Evolutionary conservation across 805 yeast genomes (phyloP).

Genomic region (Cyberlindnera meyerae): DNA sequence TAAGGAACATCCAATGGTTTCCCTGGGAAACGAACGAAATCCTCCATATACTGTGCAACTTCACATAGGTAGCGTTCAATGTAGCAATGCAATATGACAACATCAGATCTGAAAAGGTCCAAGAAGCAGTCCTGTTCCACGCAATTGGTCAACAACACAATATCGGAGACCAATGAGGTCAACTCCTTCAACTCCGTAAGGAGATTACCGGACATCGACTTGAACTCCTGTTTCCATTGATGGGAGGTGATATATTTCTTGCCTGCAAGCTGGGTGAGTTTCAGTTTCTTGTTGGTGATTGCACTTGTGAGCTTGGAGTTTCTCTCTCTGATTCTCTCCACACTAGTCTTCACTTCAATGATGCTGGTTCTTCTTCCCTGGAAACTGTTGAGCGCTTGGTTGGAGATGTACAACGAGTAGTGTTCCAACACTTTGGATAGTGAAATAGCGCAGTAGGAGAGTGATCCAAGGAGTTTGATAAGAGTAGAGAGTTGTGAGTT

Average conservation of each 20-base stretch:
- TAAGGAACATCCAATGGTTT: background rate
- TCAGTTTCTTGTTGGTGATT: conserved; percentile 5
- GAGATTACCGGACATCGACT: background rate
- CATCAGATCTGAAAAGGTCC: conserved; percentile 9
- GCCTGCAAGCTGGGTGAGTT: conserved; percentile 1
- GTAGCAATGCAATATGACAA: conserved; percentile 5
- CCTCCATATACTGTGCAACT: background rate
- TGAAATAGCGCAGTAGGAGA: conserved; percentile 6
- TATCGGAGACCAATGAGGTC: background rate
- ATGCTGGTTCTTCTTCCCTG: background rate
- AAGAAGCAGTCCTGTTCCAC: conserved; percentile 7
- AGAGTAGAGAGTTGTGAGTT: conserved; percentile 1
- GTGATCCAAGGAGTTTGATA: conserved; percentile 5
- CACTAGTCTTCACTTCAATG: background rate
- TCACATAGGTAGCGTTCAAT: background rate
- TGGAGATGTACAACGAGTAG: conserved; percentile 4
- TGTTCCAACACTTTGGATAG: conserved; percentile 6
- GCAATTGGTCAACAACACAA: conserved; percentile 4
- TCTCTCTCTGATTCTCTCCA: conserved; percentile 2
- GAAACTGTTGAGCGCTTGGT: background rate
- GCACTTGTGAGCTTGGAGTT: conserved; percentile 3
- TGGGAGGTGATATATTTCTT: background rate
- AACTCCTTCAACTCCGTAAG: background rate
- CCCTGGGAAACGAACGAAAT: background rate
- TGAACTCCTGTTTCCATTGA: conserved; percentile 1